Conservation (phyloP, 2,329 filamentous ascomycete genomes). For the Sporothrix curviconia region DNA sequence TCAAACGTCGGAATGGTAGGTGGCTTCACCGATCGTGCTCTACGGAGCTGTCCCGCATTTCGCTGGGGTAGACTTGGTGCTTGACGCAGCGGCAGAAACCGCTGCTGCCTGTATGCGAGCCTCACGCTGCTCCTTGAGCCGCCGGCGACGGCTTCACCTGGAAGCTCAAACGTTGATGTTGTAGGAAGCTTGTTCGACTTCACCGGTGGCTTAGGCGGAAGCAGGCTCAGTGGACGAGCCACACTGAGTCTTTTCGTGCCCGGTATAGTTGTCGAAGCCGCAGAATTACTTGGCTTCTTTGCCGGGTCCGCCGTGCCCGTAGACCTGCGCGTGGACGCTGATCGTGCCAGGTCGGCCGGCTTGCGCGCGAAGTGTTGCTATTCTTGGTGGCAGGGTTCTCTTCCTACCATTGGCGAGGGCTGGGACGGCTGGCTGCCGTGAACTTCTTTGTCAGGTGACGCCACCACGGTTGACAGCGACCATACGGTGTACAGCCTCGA, state of each 20-base stretch:
- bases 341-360: slow-evolving; percentile 27
- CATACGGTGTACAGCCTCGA: slow-evolving; percentile 46
- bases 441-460: slow-evolving; percentile 28
- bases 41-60: slow-evolving; percentile 33
- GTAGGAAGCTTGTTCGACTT: slow-evolving; percentile 52
- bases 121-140: slow-evolving; percentile 52
- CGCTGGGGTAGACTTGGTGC: slow-evolving; percentile 13
- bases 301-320: slow-evolving; percentile 34
- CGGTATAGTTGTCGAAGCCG: slow-evolving; percentile 12
- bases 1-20: slow-evolving; percentile 53
- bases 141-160: slow-evolving; percentile 55
- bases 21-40: slow-evolving; percentile 40
- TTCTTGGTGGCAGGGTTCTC: slow-evolving; percentile 18
- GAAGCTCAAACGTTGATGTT: slow-evolving; percentile 53
- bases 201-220: slow-evolving; percentile 38
- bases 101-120: slow-evolving; percentile 37
- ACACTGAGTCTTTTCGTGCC: slow-evolving; percentile 25
- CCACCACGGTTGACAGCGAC: slow-evolving; percentile 30
- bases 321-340: slow-evolving; percentile 36
- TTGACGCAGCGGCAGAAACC: slow-evolving; percentile 15
- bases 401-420: slow-evolving; percentile 10
- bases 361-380: slow-evolving; percentile 35
- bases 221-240: slow-evolving; percentile 35
- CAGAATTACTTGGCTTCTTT: slow-evolving; percentile 20
- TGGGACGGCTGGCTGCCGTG: background rate